Percentiles rank a stretch among this genome's conserved stretches.
Evolutionary conservation across 2,329 filamentous ascomycete genomes (phyloP).

Genomic region (Geoglossum cookeanum): DNA sequence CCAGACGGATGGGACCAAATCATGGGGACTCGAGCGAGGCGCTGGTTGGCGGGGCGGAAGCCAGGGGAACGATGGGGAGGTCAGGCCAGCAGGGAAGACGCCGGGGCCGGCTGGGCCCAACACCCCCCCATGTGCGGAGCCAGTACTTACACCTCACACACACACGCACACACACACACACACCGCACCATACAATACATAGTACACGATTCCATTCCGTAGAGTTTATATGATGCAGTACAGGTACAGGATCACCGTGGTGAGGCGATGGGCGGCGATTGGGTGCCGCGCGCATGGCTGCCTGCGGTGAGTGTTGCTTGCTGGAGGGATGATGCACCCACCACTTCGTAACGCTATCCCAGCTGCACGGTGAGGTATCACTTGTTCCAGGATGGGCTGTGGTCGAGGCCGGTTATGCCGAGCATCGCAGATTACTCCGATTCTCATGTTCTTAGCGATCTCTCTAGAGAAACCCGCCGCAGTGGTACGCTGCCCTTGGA

Average conservation of each 20-base stretch:
- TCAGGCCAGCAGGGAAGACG: background rate
- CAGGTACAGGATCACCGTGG: background rate
- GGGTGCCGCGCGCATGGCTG: background rate
- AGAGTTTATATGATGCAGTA: background rate
- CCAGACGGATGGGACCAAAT: background rate
- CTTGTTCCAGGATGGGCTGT: background rate
- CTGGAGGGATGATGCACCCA: background rate
- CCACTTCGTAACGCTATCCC: slow-evolving; percentile 1
- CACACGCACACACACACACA: too few relatives aligned
- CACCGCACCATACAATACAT: background rate
- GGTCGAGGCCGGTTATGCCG: slow-evolving; percentile 2
- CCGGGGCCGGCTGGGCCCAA: background rate
- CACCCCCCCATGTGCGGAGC: too few relatives aligned
- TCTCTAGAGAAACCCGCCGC: slow-evolving; percentile 1
- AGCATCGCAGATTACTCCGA: slow-evolving; percentile 3
- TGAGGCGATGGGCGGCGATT: background rate
- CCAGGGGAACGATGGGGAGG: background rate
- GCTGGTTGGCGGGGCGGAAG: background rate
- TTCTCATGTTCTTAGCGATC: slow-evolving; percentile 3
- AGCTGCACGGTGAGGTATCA: slow-evolving; percentile 3
- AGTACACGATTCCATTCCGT: background rate
- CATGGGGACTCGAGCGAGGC: background rate
- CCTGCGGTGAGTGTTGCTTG: too few relatives aligned
- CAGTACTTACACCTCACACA: too few relatives aligned
- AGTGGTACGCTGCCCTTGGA: background rate